Evolutionary conservation across 257 asterid genomes (phyloP).

Genomic region (Solanum gandarillasii): DNA sequence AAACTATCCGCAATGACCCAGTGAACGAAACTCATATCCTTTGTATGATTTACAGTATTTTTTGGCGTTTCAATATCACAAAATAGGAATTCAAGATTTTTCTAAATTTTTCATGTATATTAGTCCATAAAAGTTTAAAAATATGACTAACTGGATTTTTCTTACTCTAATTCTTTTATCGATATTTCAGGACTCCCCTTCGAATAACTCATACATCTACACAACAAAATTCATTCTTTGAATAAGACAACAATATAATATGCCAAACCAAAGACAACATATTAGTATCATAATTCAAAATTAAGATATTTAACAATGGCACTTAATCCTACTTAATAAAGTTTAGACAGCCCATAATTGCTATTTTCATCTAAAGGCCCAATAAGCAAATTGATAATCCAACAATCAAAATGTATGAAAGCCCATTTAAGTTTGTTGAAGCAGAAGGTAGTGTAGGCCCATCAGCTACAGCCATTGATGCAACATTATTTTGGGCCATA

Average conservation of each 20-base stretch:
- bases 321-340: neutral
- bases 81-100: neutral
- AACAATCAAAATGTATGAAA: neutral
- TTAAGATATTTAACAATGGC: neutral
- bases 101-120: fast-evolving
- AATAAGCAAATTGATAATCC: neutral
- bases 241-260: neutral
- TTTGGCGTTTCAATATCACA: too few species aligned
- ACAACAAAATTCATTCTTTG: neutral
- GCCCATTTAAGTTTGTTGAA: constrained; percentile 1
- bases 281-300: neutral
- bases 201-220: neutral
- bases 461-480: neutral
- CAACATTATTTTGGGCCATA: neutral
- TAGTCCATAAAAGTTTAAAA: neutral
- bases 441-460: constrained; percentile 7
- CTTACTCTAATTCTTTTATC: too few species aligned
- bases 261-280: neutral
- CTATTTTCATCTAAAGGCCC: neutral
- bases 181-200: neutral
- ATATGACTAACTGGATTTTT: neutral
- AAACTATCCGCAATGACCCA: too few species aligned
- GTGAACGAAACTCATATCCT: too few species aligned
- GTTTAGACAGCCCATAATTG: neutral
- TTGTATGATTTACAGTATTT: too few species aligned